These are phyloP conservation scores for Rhizophora mangle DNA, from an alignment of 345 rosid species.

Conservation along the genomic window DNA sequence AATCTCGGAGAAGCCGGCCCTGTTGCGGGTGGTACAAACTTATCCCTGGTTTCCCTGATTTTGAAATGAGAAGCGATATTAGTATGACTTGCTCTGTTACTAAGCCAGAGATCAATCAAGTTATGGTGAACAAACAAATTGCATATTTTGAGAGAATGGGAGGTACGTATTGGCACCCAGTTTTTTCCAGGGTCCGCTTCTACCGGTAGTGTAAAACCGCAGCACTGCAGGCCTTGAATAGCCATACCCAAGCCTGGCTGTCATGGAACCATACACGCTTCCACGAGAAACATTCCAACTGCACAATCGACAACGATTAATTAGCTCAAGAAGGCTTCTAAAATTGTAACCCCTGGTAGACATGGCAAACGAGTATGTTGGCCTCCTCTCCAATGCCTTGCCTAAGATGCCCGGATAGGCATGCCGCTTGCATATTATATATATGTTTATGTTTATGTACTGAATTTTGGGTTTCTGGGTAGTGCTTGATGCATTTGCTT, in stretches of 20 bases:
- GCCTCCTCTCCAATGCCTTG: background rate
- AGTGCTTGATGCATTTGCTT: background rate
- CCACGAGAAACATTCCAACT: background rate
- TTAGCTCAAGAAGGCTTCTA: conserved; percentile 7
- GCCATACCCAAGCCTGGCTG: conserved; percentile 9
- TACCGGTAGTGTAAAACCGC: conserved; percentile 9
- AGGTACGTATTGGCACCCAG: conserved; percentile 12
- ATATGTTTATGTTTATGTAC: background rate
- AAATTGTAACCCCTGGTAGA: background rate
- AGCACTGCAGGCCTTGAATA: conserved; percentile 21
- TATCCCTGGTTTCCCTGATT: conserved; percentile 9
- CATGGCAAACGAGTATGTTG: background rate
- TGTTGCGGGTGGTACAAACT: conserved; percentile 4
- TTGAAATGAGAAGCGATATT: background rate
- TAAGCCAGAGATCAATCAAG: too few relatives aligned
- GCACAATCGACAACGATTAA: conserved; percentile 1
- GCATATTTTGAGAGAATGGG: background rate
- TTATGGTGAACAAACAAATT: background rate
- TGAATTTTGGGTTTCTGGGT: background rate
- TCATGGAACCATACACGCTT: background rate
- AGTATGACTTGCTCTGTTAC: too few relatives aligned
- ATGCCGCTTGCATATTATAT: too few relatives aligned
- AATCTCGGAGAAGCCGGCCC: conserved; percentile 33
- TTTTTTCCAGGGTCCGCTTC: conserved; percentile 7
- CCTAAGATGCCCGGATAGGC: background rate